Conservation (phyloP, 176 grass and related monocot species). For the bread wheat (Triticum aestivum) region IWGSC_CS_RefSeq_v2.1 NC_057794.1:507193709-507194208, state of each 20-base stretch:
- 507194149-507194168: background rate
- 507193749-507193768: background rate
- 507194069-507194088: background rate
- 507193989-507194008: background rate
- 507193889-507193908: conserved; percentile 93
- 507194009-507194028: conserved; percentile 15
- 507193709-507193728: background rate
- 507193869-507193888: conserved; percentile 99
- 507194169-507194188: background rate
- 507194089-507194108: background rate
- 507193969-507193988: conserved; percentile 38
- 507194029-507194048: conserved; percentile 51
- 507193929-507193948: conserved; percentile 65
- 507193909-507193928: conserved; percentile 54
- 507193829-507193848: conserved; percentile 99
- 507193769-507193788: background rate
- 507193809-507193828: conserved; percentile 61
- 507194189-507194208: background rate
- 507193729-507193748: background rate
- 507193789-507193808: background rate
- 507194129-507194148: background rate
- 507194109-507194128: background rate
- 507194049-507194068: background rate
- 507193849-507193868: conserved; percentile 89
- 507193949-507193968: conserved; percentile 51